phyloP scores from a whole-genome alignment of 1,139 yeast genomes.

The Torulaspora pretoriensis region DNA sequence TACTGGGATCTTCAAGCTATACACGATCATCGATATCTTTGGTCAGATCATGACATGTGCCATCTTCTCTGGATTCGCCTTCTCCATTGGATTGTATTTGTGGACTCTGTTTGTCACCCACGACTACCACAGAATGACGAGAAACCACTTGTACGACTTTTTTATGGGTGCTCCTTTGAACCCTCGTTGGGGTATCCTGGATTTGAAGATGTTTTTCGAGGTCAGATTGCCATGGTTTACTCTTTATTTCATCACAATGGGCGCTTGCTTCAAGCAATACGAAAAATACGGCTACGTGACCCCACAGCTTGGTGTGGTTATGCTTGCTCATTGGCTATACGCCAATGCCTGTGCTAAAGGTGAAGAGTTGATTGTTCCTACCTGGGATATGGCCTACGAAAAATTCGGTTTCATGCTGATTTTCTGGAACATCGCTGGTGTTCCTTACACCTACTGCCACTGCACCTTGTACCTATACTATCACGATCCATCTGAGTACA shows the following conservation, averaged over 20 bases:
- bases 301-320: constrained; percentile 68
- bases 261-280: constrained; percentile 71
- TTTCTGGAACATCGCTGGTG: constrained; percentile 99
- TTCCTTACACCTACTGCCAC: constrained; percentile 95
- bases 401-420: constrained; percentile 97
- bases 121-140: constrained; percentile 85
- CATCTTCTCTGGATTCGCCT: constrained; percentile 65
- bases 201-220: constrained; percentile 94
- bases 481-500: constrained; percentile 79
- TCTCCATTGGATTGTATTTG: constrained; percentile 59
- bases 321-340: constrained; percentile 87
- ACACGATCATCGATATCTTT: constrained; percentile 71
- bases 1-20: constrained; percentile 67
- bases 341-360: constrained; percentile 98
- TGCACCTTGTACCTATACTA: constrained; percentile 77
- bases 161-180: constrained; percentile 98
- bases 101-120: constrained; percentile 62
- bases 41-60: constrained; percentile 94
- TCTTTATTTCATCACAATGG: constrained; percentile 70
- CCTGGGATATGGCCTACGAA: constrained; percentile 99
- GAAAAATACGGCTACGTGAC: constrained; percentile 76
- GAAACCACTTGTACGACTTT: constrained; percentile 82
- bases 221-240: constrained; percentile 97
- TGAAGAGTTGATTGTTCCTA: constrained; percentile 92
- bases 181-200: constrained; percentile 90